These are phyloP conservation scores for Penicillium capsulatum DNA, from an alignment of 2,329 filamentous ascomycete genomes.

Conservation along the genomic window DNA sequence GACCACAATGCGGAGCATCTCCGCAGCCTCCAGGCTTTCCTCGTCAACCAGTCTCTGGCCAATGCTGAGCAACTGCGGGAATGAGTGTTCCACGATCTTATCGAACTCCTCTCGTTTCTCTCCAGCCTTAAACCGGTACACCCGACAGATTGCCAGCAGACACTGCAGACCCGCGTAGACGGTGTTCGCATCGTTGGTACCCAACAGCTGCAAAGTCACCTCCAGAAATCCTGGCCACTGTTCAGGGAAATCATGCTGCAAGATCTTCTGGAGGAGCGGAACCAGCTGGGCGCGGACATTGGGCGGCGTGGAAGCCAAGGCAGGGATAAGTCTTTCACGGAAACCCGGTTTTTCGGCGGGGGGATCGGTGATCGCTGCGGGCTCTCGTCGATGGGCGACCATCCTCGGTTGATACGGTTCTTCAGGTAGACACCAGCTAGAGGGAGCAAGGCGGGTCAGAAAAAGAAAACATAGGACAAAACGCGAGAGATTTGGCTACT, in stretches of 20 bases:
- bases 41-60: conserved; percentile 86
- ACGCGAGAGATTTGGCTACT: conserved; percentile 33
- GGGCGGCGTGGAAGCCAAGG: conserved; percentile 74
- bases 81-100: conserved; percentile 86
- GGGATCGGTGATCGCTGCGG: conserved; percentile 70
- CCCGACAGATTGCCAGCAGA: conserved; percentile 86
- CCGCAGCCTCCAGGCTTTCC: conserved; percentile 86
- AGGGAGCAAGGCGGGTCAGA: conserved; percentile 18
- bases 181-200: conserved; percentile 77
- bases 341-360: conserved; percentile 87
- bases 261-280: conserved; percentile 89
- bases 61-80: conserved; percentile 80
- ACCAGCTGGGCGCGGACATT: conserved; percentile 89
- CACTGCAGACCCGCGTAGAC: conserved; percentile 94
- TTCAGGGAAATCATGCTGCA: conserved; percentile 90
- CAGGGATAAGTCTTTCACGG: conserved; percentile 80
- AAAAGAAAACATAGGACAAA: conserved; percentile 4
- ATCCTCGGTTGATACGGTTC: conserved; percentile 91
- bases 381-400: conserved; percentile 73
- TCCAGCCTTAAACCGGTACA: conserved; percentile 89
- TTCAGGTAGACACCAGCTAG: conserved; percentile 95
- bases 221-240: conserved; percentile 94
- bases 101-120: conserved; percentile 80
- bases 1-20: conserved; percentile 91
- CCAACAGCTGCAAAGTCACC: conserved; percentile 82